Conservation (phyloP, 371 early-diverging fungal species). For the Mortierella sp. region DNA sequence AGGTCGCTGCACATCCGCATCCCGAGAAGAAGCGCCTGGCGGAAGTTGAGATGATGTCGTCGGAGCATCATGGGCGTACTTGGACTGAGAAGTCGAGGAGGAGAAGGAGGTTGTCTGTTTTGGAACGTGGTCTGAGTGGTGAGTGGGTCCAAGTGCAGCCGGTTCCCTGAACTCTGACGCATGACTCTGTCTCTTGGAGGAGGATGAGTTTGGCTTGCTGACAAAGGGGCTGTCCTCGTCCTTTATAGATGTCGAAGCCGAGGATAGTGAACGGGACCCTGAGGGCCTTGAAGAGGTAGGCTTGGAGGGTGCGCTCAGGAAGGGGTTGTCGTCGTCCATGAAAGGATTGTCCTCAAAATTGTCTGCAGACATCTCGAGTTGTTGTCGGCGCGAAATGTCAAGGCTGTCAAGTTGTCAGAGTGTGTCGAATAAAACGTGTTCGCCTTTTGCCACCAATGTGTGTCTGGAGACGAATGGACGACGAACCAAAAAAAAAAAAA, state of each 20-base stretch:
- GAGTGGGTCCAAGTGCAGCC: neutral
- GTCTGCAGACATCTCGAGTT: neutral
- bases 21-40: neutral
- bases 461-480: neutral
- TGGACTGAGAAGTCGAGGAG: neutral
- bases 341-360: slow-evolving; percentile 1
- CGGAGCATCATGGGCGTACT: neutral
- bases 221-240: neutral
- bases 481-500: neutral
- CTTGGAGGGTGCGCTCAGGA: neutral
- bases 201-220: neutral
- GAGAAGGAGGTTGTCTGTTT: neutral
- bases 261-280: neutral
- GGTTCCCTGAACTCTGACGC: neutral
- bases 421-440: neutral
- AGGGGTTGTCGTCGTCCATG: slow-evolving; percentile 30
- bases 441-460: slow-evolving; percentile 9
- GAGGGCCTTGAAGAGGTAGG: neutral
- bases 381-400: too few species aligned
- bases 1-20: neutral
- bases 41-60: neutral
- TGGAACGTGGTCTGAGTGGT: neutral
- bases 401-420: neutral
- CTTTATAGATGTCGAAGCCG: neutral
- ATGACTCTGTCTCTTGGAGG: neutral